Conservation (phyloP, 2,329 filamentous ascomycete species). For the Verticillium isaacii region DNA sequence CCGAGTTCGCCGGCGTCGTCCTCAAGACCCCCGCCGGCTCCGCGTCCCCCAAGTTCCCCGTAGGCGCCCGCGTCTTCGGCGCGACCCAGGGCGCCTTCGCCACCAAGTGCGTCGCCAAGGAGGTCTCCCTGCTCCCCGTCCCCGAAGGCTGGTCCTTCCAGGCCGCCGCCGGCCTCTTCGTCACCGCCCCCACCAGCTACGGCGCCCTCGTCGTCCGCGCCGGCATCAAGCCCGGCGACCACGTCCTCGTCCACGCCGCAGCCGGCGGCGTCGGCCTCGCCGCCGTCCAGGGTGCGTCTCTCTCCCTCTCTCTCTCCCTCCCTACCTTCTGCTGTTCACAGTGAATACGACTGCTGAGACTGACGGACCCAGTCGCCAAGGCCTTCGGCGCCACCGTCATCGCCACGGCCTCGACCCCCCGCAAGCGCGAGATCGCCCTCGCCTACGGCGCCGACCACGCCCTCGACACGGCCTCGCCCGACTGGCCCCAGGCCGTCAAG, state of each 20-base stretch:
- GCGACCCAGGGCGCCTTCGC: slow-evolving; percentile 83
- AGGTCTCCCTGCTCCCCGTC: slow-evolving; percentile 65
- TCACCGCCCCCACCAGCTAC: slow-evolving; percentile 89
- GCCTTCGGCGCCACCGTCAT: slow-evolving; percentile 89
- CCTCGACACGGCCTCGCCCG: slow-evolving; percentile 66
- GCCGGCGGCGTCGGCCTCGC: slow-evolving; percentile 89
- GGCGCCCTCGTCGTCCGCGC: slow-evolving; percentile 76
- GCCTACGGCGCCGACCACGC: slow-evolving; percentile 81
- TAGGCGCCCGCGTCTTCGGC: slow-evolving; percentile 82
- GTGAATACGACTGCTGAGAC: no score
- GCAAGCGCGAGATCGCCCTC: slow-evolving; percentile 75
- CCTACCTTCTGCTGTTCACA: no score
- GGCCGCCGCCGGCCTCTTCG: slow-evolving; percentile 83
- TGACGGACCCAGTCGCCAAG: slow-evolving; percentile 62
- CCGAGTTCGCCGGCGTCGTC: slow-evolving; percentile 80
- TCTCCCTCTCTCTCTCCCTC: background rate
- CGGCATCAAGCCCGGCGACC: slow-evolving; percentile 72
- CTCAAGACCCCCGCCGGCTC: slow-evolving; percentile 56
- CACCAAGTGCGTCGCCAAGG: slow-evolving; percentile 63
- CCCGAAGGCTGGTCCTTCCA: slow-evolving; percentile 78
- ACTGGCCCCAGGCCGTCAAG: slow-evolving; percentile 67
- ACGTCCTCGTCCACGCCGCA: slow-evolving; percentile 85
- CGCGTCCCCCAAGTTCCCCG: slow-evolving; percentile 58
- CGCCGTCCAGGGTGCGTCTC: slow-evolving; percentile 65
- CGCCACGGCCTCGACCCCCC: slow-evolving; percentile 76